Percentiles rank a stretch among this genome's conserved stretches.
Conservation (phyloP, 192 early-diverging fungal genomes). For the Entrophospora sp. region DNA sequence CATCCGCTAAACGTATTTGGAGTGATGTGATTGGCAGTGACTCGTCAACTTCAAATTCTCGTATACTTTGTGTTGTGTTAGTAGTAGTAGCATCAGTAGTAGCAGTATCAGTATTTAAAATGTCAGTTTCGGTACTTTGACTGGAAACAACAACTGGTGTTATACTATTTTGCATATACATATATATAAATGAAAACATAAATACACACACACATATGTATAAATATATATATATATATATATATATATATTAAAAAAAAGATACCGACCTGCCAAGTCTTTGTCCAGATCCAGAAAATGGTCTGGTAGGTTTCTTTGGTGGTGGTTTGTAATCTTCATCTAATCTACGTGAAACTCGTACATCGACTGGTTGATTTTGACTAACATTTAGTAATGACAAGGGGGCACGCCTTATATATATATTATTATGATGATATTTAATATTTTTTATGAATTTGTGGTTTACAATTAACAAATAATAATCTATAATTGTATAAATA, state of each 20-base stretch:
- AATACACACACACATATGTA: too few relatives aligned
- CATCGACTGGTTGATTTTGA: slow-evolving; percentile 83
- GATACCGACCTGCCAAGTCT: slow-evolving; percentile 72
- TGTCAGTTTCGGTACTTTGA: neutral
- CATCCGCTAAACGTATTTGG: slow-evolving; percentile 89
- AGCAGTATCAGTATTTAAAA: slow-evolving; percentile 7
- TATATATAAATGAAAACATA: neutral
- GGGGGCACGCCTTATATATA: slow-evolving; percentile 88
- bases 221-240: too few relatives aligned
- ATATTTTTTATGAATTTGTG: too few relatives aligned
- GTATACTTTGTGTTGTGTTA: slow-evolving; percentile 12
- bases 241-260: too few relatives aligned
- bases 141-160: neutral
- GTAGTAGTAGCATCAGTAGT: slow-evolving; percentile 14
- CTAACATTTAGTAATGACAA: slow-evolving; percentile 76
- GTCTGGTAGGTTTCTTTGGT: slow-evolving; percentile 60
- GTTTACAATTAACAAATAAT: too few relatives aligned
- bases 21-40: slow-evolving; percentile 72
- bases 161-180: neutral
- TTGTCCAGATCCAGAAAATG: slow-evolving; percentile 74
- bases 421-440: too few relatives aligned
- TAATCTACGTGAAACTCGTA: slow-evolving; percentile 70
- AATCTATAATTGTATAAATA: too few relatives aligned
- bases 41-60: slow-evolving; percentile 57
- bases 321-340: slow-evolving; percentile 84